These are phyloP conservation scores for Colletotrichum phormii DNA, from an alignment of 2,329 filamentous ascomycete genomes.

Conservation along the genomic window DNA sequence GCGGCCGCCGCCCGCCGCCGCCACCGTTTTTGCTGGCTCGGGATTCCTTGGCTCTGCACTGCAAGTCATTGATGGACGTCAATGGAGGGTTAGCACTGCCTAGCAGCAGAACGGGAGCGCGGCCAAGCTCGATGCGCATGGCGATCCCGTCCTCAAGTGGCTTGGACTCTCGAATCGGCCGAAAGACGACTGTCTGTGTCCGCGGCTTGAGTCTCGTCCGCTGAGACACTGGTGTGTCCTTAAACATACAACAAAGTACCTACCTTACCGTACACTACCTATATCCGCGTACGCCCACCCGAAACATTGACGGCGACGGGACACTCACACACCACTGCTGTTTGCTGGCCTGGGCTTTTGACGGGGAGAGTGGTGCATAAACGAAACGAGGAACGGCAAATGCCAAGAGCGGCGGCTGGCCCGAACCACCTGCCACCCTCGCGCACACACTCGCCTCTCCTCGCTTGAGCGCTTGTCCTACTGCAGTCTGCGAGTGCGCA, in stretches of 20 bases:
- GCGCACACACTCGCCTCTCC: neutral
- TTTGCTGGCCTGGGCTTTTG: neutral
- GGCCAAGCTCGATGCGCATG: slow-evolving; percentile 24
- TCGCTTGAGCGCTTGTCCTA: slow-evolving; percentile 7
- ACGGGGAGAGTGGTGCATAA: slow-evolving; percentile 2
- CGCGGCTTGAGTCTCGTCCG: slow-evolving; percentile 4
- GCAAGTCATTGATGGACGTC: slow-evolving; percentile 19
- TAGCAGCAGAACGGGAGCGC: neutral
- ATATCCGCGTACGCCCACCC: neutral
- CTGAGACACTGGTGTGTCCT: slow-evolving; percentile 12
- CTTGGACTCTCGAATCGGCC: slow-evolving; percentile 23
- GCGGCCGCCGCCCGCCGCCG: neutral
- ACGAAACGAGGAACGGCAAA: slow-evolving; percentile 17
- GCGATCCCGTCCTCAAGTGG: slow-evolving; percentile 26
- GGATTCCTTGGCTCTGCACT: slow-evolving; percentile 27
- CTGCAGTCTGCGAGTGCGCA: neutral
- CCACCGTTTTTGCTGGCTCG: slow-evolving; percentile 3
- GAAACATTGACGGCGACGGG: neutral
- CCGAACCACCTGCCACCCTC: slow-evolving; percentile 25
- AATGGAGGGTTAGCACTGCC: neutral
- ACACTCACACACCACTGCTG: neutral
- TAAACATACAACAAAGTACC: neutral
- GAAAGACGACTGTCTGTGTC: slow-evolving; percentile 19
- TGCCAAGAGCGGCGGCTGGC: slow-evolving; percentile 14
- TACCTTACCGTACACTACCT: neutral